Evolutionary conservation across 352 stramenopile genomes (phyloP), one percentile per base, ranked within the genome.

Genomic region (Phytophthora nicotianae): DNA sequence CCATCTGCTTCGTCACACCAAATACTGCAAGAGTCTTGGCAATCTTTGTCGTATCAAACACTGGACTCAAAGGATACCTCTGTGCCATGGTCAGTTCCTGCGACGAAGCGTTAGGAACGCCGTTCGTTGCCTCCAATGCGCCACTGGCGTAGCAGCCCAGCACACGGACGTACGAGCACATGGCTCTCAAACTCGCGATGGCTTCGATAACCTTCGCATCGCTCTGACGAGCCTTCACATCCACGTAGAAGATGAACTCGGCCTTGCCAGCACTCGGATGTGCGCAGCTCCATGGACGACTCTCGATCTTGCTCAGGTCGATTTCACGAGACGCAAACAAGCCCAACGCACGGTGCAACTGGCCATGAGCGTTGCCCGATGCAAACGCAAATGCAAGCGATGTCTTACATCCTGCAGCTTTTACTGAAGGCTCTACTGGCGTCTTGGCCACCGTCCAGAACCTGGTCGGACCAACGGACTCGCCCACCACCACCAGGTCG

Each of bases 11-110:
- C 10, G 97, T 98, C 29, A 97, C 74, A 4, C 71, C 81, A 50
- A 98, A 97, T 50, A 99, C 93, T 61, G 98, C 83, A n/a, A 98
- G 79, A 4, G 91, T 98, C 74, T 97, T 97, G 50, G 88, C 90
- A 14, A 88, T 63, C 48, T 88, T 87, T 38, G 97, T 81, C 51
- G 81, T 87, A 17, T 83, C 77, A 20, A 98, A 71, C 19, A 98
- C 75, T 13, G 91, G 81, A 45, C 86, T 91, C 32, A 92, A 47
- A 21, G 82, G 75, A 64, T 86, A 88, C 55, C 79, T 83, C 24
- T 83, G 54, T 2, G 70, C 68, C 81, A 90, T 84, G 3, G 54
- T 83, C 38, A 63, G 32, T 1, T 66, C 54, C 17, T 50, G 51
- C 24, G 51, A 53, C 0, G 42, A 41, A 21, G 53, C 41, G 17